Conservation (phyloP, 306 rosid species). For the Cotoneaster glaucophyllus region DNA sequence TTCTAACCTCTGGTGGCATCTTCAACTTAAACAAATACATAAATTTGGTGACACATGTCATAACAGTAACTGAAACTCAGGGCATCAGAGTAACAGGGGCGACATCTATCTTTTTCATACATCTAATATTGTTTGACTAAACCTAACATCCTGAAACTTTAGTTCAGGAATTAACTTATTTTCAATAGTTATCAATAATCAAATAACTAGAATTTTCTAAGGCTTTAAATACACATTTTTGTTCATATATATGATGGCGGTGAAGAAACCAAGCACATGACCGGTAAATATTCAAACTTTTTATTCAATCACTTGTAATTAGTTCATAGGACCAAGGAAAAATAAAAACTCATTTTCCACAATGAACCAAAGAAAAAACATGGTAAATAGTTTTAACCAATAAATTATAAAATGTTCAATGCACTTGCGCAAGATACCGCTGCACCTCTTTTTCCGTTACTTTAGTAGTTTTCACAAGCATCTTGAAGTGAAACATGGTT, state of each 20-base stretch:
- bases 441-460: not conserved
- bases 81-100: not conserved
- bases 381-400: not conserved
- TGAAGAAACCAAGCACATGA: not conserved
- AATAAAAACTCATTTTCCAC: not conserved
- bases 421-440: not conserved
- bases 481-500: not conserved
- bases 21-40: not conserved
- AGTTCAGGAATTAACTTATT: not conserved
- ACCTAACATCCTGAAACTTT: not conserved
- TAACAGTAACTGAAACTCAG: not conserved
- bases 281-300: not conserved
- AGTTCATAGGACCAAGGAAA: not conserved
- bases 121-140: not conserved
- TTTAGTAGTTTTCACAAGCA: not conserved
- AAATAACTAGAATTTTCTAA: not conserved
- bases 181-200: not conserved
- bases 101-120: not conserved
- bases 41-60: not conserved
- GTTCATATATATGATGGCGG: not conserved
- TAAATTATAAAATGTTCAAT: not conserved
- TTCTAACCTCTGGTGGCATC: not conserved
- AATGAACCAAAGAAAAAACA: not conserved
- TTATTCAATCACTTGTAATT: not conserved
- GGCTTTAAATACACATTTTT: not conserved